A percentile compares a stretch with the other conserved stretches of the same genome.
Conservation (phyloP, 2,329 filamentous ascomycete genomes). For the Talaromyces verruculosus region DNA sequence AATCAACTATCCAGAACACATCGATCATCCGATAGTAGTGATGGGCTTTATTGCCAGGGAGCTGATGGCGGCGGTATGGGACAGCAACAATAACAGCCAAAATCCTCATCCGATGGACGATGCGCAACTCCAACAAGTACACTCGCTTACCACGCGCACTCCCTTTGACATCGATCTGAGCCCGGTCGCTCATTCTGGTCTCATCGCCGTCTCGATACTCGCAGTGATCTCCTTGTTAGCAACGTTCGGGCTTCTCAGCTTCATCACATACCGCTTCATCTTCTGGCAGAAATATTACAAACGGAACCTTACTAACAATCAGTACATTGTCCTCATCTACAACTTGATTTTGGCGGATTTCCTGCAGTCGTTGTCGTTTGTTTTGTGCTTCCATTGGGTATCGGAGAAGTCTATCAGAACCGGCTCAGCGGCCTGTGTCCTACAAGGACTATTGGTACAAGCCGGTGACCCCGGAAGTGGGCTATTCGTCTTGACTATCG, state of each 20-base stretch:
- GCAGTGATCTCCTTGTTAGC: conserved; percentile 50
- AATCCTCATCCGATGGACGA: background rate
- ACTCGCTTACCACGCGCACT: background rate
- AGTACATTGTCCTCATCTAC: conserved; percentile 55
- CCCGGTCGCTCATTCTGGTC: conserved; percentile 33
- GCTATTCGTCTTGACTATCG: conserved; percentile 56
- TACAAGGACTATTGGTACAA: conserved; percentile 54
- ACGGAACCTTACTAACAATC: conserved; percentile 55
- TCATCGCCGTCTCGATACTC: conserved; percentile 50
- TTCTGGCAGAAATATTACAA: conserved; percentile 51
- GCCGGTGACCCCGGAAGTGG: conserved; percentile 54
- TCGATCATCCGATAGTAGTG: background rate
- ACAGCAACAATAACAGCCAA: background rate
- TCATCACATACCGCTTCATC: conserved; percentile 54
- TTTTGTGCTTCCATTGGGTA: conserved; percentile 50
- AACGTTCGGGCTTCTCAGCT: conserved; percentile 45
- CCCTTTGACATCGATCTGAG: conserved; percentile 32
- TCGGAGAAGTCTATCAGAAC: conserved; percentile 45
- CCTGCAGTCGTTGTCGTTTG: conserved; percentile 50
- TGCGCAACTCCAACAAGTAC: background rate
- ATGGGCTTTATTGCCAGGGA: background rate
- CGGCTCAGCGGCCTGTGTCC: conserved; percentile 48
- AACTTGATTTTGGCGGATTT: conserved; percentile 54
- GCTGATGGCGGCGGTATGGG: background rate
- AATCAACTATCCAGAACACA: background rate